Evolutionary conservation across 345 rosid species (phyloP), one percentile per base, ranked within the genome.

Genomic region (Rhodamnia argentea): DNA sequence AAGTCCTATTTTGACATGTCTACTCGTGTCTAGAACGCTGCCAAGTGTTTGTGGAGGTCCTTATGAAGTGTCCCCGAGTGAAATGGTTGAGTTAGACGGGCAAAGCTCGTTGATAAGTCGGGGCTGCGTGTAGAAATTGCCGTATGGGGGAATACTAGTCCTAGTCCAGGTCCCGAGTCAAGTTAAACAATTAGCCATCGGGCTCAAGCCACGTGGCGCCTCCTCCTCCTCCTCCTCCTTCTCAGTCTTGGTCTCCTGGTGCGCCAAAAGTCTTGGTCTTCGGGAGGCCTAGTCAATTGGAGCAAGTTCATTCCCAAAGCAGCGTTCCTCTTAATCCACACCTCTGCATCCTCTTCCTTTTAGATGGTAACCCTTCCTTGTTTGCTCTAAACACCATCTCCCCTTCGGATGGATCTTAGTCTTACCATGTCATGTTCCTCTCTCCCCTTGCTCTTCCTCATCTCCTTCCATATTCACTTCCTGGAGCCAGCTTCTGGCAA

Each of bases 271-370:
- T 62, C 74, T 62, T 62, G 40, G 40, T 62, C 40, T 27, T 14
- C 22, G 74, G 8, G 10, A 6, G 74, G 16, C 74, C 13, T 26
- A 5, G 1, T 3, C 15, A 2, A 11, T 11, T 11, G 1, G 20
- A 16, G 27, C 20, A 62, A n/a, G 40, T 37, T 37, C 40, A 37
- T 37, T 37, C 3, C 40, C 40, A 37, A 37, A 37, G 40, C 40
- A 37, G 40, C 40, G 3, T 6, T 1, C 0, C n/a, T 0, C 0
- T 32, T 1, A n/a, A 60, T 27, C 70, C 40, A n/a, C n/a, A n/a
- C 3, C 44, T 42, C 37, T 13, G 1, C 70, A 27, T 60, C 70
- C 70, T 6, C 37, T 60, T 60, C 70, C 29, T 3, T 42, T 60
- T n/a, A 6, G 4, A 60, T n/a, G 5, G 15, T n/a, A 8, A n/a